phyloP scores from a whole-genome alignment of 768 basidiomycete genomes.

The Boletellus emodensis region DNA sequence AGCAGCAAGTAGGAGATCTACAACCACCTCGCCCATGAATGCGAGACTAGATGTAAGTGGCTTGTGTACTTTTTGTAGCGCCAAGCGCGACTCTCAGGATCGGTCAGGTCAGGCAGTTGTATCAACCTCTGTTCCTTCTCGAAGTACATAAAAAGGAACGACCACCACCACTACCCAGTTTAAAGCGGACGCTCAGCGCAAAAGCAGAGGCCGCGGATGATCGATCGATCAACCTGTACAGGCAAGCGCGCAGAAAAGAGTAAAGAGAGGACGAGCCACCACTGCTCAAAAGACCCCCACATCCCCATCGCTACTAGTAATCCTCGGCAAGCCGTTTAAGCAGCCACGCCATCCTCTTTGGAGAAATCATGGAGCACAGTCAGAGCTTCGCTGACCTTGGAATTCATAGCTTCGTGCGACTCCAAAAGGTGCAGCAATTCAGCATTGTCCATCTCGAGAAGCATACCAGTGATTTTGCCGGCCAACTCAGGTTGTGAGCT shows the following conservation, averaged over 20 bases:
- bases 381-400: conserved; percentile 92
- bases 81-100: neutral
- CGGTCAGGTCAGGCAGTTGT: conserved; percentile 42
- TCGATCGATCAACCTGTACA: conserved; percentile 34
- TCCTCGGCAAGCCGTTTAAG: conserved; percentile 2
- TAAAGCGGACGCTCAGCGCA: conserved; percentile 33
- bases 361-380: conserved; percentile 83
- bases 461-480: conserved; percentile 98
- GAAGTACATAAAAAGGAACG: conserved; percentile 49
- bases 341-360: conserved; percentile 32
- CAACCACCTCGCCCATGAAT: conserved; percentile 20
- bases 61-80: no score
- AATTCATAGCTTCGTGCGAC: conserved; percentile 71
- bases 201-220: conserved; percentile 37
- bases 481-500: conserved; percentile 89
- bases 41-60: no score
- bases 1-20: conserved; percentile 50
- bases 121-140: conserved; percentile 56
- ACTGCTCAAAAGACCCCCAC: conserved; percentile 34
- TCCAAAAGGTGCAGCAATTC: conserved; percentile 91
- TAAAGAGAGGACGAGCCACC: conserved; percentile 47
- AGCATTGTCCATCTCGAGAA: conserved; percentile 97
- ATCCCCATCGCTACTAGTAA: conserved; percentile 6
- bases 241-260: conserved; percentile 35
- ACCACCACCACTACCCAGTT: conserved; percentile 48